Percentiles rank a stretch among this genome's conserved stretches.
Evolutionary conservation across 2,329 filamentous ascomycete genomes (phyloP).

Genomic region (Botrytis fabae): DNA sequence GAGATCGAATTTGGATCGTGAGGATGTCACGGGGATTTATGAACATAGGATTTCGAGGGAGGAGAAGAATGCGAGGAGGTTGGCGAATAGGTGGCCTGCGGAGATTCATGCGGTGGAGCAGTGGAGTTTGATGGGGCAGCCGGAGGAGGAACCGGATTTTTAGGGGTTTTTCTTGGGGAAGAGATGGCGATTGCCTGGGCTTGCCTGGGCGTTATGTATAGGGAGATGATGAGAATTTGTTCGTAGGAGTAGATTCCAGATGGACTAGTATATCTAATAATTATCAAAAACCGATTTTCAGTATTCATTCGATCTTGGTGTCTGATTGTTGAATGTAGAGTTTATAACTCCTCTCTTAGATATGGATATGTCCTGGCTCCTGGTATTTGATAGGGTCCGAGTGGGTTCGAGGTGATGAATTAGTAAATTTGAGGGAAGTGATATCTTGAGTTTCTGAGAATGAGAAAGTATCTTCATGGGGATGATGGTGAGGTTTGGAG

Average conservation of each 20-base stretch:
- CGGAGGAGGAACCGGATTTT: not conserved
- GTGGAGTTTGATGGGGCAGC: not conserved
- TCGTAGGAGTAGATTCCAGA: not conserved
- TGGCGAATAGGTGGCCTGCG: conserved; percentile 11
- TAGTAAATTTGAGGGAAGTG: not conserved
- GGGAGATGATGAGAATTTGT: not conserved
- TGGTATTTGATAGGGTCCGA: not conserved
- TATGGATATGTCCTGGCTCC: rapidly evolving
- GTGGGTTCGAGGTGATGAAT: not conserved
- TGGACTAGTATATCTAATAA: not conserved
- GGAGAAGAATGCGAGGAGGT: not conserved
- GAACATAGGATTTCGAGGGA: not conserved
- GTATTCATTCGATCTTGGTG: not conserved
- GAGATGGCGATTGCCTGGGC: too few relatives aligned
- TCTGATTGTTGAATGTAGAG: rapidly evolving
- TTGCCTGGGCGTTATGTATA: not conserved
- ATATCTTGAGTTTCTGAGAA: not conserved
- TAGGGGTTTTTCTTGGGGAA: not conserved
- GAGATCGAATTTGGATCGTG: conserved; percentile 6
- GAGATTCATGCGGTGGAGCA: conserved; percentile 11
- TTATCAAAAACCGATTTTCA: not conserved
- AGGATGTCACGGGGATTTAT: conserved; percentile 6
- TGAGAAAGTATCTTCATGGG: not conserved
- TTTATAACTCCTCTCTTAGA: rapidly evolving
- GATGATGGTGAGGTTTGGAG: too few relatives aligned